Percentiles rank a stretch among this genome's conserved stretches.
Evolutionary conservation across 2,329 filamentous ascomycete genomes (phyloP).

Genomic region (Stagonosporopsis tanaceti): DNA sequence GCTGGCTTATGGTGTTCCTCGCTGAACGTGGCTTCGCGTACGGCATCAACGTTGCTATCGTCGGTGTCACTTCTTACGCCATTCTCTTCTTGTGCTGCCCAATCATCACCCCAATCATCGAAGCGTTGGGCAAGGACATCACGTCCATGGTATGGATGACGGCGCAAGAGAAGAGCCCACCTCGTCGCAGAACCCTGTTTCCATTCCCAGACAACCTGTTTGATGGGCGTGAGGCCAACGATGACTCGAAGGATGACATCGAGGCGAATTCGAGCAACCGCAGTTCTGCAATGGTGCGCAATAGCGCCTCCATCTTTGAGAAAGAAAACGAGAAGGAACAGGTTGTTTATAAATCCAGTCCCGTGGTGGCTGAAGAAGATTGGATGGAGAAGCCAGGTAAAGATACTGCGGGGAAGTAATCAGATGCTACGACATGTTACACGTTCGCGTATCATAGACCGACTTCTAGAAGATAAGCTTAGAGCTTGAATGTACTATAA

Average conservation of each 20-base stretch:
- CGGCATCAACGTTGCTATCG: constrained; percentile 46
- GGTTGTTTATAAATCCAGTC: background rate
- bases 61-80: constrained; percentile 48
- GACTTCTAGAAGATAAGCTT: background rate
- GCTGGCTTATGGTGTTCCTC: constrained; percentile 48
- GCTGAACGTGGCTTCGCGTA: constrained; percentile 42
- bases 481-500: background rate
- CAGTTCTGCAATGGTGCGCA: background rate
- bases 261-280: constrained; percentile 14
- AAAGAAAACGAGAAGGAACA: background rate
- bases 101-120: constrained; percentile 50
- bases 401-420: background rate
- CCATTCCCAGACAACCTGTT: constrained; percentile 39
- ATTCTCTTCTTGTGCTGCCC: constrained; percentile 45
- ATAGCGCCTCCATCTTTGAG: constrained; percentile 1
- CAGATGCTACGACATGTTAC: background rate
- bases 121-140: constrained; percentile 51
- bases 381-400: background rate
- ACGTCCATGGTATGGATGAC: constrained; percentile 49
- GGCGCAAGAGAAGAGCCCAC: constrained; percentile 47
- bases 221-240: constrained; percentile 20
- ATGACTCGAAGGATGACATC: constrained; percentile 11
- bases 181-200: constrained; percentile 42
- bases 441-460: background rate
- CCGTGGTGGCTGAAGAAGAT: background rate